phyloP scores from a whole-genome alignment of 305 asterid species.

The Solanum hybrid region DNA sequence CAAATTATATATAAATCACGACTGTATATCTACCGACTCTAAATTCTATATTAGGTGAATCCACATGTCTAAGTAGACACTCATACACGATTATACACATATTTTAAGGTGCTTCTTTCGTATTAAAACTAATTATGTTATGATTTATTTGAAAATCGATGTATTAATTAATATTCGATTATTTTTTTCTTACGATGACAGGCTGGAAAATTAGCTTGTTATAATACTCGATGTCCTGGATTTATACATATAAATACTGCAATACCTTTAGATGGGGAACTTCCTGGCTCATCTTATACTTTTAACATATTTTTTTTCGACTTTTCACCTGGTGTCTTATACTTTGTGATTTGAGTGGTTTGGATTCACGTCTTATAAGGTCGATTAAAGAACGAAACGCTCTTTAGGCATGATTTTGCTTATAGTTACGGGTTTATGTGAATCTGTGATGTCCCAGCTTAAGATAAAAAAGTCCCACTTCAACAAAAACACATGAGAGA shows the following conservation, averaged over 20 bases:
- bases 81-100: background rate
- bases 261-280: background rate
- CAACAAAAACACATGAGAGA: background rate
- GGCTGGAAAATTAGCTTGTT: background rate
- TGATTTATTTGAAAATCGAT: background rate
- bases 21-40: background rate
- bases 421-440: background rate
- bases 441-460: background rate
- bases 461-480: background rate
- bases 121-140: background rate
- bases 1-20: background rate
- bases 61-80: background rate
- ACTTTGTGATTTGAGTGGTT: no score
- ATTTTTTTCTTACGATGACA: background rate
- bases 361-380: no score
- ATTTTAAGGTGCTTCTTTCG: background rate
- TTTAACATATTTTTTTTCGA: no score
- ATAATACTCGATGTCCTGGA: background rate
- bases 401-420: no score
- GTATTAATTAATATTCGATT: background rate
- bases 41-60: background rate
- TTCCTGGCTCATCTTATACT: background rate
- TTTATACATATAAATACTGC: background rate
- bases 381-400: no score
- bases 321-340: no score